A percentile compares a stretch with the other conserved stretches of the same genome.
Conservation (phyloP, 1,284 basidiomycete species). For the Puccinia brachypodii region DNA sequence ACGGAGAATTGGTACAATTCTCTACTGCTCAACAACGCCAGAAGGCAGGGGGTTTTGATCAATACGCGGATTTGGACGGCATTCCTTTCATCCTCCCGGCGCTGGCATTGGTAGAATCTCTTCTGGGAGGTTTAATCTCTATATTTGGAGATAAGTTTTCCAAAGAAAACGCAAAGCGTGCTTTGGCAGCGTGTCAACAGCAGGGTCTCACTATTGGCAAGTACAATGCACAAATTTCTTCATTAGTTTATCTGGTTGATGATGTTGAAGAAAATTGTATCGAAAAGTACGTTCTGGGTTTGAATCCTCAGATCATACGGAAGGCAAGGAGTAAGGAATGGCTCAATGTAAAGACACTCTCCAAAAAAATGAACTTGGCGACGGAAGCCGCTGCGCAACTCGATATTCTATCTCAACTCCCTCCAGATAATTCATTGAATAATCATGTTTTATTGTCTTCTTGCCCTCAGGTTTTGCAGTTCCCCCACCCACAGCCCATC, state of each 20-base stretch:
- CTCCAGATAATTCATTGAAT: not conserved
- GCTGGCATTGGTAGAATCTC: not conserved
- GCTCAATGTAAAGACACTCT: not conserved
- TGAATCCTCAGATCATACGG: not conserved
- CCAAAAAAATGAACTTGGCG: not conserved
- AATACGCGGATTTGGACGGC: not conserved
- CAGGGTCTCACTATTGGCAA: not conserved
- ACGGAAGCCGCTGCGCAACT: not conserved
- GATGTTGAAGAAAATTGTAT: not conserved
- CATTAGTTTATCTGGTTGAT: conserved; percentile 24
- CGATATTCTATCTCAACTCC: not conserved
- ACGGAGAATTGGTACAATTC: not conserved
- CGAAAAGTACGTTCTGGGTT: not conserved
- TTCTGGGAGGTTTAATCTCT: not conserved
- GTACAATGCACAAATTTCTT: conserved; percentile 5
- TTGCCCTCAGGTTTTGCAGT: not conserved
- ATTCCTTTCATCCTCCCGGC: not conserved
- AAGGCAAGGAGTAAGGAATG: not conserved
- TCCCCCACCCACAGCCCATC: not conserved
- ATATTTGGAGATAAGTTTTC: not conserved
- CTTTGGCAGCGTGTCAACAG: not conserved
- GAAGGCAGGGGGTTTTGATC: not conserved
- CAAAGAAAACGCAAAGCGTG: not conserved
- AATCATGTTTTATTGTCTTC: not conserved
- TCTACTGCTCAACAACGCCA: not conserved